phyloP scores from a whole-genome alignment of 805 yeast species.

The Hanseniaspora occidentalis region DNA sequence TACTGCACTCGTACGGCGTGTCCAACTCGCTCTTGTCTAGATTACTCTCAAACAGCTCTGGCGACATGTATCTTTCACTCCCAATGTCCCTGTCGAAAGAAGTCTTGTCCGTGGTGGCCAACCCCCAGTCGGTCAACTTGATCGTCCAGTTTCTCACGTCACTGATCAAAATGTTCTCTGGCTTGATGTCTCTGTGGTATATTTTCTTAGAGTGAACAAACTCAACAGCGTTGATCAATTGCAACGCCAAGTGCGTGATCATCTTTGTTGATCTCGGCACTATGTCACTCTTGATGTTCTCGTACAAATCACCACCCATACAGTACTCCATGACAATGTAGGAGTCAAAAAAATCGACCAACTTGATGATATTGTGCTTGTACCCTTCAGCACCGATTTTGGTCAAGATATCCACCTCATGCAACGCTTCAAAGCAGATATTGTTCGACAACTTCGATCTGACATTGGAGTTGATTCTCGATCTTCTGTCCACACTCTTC shows the following conservation, averaged over 20 bases:
- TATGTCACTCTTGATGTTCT: slow-evolving; percentile 48
- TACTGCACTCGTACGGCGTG: slow-evolving; percentile 55
- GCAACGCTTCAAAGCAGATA: slow-evolving; percentile 44
- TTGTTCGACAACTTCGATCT: slow-evolving; percentile 28
- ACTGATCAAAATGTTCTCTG: slow-evolving; percentile 58
- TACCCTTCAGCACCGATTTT: slow-evolving; percentile 37
- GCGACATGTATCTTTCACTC: slow-evolving; percentile 89
- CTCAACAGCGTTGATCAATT: slow-evolving; percentile 58
- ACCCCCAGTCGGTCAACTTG: slow-evolving; percentile 67
- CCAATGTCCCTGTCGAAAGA: slow-evolving; percentile 78
- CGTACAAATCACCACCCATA: slow-evolving; percentile 77
- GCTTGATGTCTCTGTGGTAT: slow-evolving; percentile 75
- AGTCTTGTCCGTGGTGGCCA: slow-evolving; percentile 38
- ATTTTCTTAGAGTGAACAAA: slow-evolving; percentile 62
- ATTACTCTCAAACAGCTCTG: slow-evolving; percentile 62
- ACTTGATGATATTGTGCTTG: slow-evolving; percentile 40
- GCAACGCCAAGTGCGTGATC: slow-evolving; percentile 43
- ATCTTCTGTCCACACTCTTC: slow-evolving; percentile 16
- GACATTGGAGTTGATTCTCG: slow-evolving; percentile 25
- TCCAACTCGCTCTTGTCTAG: slow-evolving; percentile 28
- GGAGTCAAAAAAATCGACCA: slow-evolving; percentile 55
- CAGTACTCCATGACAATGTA: slow-evolving; percentile 70
- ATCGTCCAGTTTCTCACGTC: slow-evolving; percentile 36
- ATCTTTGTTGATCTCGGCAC: slow-evolving; percentile 43
- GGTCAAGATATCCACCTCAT: slow-evolving; percentile 54